phyloP scores from a whole-genome alignment of 805 yeast genomes.

The Kuraishia piskuri region DNA sequence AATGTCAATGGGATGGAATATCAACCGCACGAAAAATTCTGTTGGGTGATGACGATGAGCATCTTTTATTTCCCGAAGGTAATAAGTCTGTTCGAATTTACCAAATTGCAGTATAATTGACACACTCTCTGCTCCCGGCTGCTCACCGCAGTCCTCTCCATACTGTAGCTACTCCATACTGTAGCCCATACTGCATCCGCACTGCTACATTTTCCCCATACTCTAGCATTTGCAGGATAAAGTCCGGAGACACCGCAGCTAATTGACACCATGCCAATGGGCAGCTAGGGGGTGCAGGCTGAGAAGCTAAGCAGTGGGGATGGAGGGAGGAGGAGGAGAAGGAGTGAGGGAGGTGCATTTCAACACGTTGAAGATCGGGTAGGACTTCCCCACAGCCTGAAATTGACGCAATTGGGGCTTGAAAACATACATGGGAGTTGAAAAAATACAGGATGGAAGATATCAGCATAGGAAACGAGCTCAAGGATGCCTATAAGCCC shows the following conservation, averaged over 20 bases:
- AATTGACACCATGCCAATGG: background rate
- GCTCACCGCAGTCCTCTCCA: too few relatives aligned
- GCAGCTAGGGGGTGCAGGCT: background rate
- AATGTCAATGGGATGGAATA: too few relatives aligned
- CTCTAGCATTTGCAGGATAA: too few relatives aligned
- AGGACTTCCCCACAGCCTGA: background rate
- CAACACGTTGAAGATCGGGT: background rate
- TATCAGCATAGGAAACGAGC: slow-evolving; percentile 55
- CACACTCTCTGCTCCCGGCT: too few relatives aligned
- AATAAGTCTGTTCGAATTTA: too few relatives aligned
- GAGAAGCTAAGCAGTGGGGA: background rate
- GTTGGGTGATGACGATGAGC: too few relatives aligned
- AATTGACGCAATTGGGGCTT: background rate
- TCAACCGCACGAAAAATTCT: too few relatives aligned
- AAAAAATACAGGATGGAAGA: slow-evolving; percentile 3
- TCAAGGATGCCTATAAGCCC: slow-evolving; percentile 71
- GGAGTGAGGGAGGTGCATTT: background rate
- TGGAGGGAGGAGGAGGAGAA: background rate
- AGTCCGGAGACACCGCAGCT: background rate
- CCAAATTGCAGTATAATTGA: too few relatives aligned
- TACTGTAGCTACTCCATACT: too few relatives aligned
- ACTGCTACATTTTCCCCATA: too few relatives aligned
- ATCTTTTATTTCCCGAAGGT: too few relatives aligned
- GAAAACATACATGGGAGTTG: background rate
- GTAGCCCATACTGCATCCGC: too few relatives aligned